Conservation (phyloP, 352 stramenopile genomes). For the Phytopythium cucurbitacearum region DNA sequence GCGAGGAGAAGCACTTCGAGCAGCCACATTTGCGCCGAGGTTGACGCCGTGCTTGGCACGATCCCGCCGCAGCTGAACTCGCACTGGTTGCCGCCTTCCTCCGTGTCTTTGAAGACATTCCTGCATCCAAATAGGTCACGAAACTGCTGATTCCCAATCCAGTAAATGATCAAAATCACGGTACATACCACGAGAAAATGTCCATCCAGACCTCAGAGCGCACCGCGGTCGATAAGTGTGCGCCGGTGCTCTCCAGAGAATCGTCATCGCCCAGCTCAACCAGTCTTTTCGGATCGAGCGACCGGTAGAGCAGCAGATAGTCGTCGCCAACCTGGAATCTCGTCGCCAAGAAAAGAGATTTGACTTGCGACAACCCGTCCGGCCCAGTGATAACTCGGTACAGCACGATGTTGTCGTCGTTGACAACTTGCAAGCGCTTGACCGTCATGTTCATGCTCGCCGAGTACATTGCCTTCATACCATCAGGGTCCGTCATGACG, state of each 20-base stretch:
- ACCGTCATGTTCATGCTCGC: conserved; percentile 20
- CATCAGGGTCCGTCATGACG: conserved; percentile 10
- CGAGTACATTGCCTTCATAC: conserved; percentile 3
- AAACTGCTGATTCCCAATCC: too few relatives aligned
- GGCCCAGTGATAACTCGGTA: conserved; percentile 25
- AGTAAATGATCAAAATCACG: not conserved
- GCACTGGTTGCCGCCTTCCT: conserved; percentile 16
- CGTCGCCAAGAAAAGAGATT: conserved; percentile 32
- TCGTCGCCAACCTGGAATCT: conserved; percentile 30
- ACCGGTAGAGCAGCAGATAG: conserved; percentile 32
- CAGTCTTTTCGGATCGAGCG: conserved; percentile 19
- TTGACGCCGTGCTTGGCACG: conserved; percentile 18
- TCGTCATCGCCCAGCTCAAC: conserved; percentile 14
- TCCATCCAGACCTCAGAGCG: conserved; percentile 24
- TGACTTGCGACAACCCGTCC: conserved; percentile 18
- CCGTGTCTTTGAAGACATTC: conserved; percentile 16
- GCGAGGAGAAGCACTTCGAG: conserved; percentile 29
- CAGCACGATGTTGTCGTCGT: conserved; percentile 32
- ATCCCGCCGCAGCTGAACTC: conserved; percentile 24
- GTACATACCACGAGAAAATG: conserved; percentile 20
- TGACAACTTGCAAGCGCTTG: conserved; percentile 24
- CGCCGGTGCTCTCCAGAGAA: not conserved
- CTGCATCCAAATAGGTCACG: not conserved
- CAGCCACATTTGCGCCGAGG: conserved; percentile 22
- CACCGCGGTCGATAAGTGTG: conserved; percentile 2